Evolutionary conservation across 2,329 filamentous ascomycete genomes (phyloP).

Genomic region (Aspergillaceae sp.): DNA sequence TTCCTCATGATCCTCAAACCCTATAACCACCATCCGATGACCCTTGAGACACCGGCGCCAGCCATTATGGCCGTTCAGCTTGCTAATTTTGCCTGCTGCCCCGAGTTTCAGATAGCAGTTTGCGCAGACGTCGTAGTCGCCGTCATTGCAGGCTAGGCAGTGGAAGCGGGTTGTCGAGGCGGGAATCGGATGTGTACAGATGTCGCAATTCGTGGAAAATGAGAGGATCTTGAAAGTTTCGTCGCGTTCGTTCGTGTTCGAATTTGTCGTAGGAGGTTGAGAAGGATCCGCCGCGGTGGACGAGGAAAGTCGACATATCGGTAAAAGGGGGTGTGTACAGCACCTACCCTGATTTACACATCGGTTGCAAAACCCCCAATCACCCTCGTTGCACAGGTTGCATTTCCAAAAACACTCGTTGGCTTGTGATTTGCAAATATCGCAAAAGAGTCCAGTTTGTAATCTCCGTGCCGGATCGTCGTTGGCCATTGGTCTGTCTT

Average conservation of each 20-base stretch:
- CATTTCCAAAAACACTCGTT: conserved; percentile 90
- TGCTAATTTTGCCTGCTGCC: conserved; percentile 54
- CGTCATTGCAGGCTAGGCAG: conserved; percentile 65
- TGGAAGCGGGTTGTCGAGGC: conserved; percentile 65
- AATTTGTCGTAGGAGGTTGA: conserved; percentile 1
- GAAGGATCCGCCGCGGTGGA: conserved; percentile 6
- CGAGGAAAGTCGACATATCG: conserved; percentile 55
- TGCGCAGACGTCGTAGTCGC: conserved; percentile 82
- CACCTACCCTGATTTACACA: conserved; percentile 76
- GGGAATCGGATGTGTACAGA: conserved; percentile 65
- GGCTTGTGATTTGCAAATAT: conserved; percentile 61
- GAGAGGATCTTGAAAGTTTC: conserved; percentile 57
- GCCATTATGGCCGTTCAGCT: conserved; percentile 67
- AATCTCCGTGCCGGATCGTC: conserved; percentile 61
- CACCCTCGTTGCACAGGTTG: conserved; percentile 75
- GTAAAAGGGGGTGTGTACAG: conserved; percentile 74
- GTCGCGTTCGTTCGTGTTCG: neutral
- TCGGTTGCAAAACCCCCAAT: conserved; percentile 86
- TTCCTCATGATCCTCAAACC: conserved; percentile 60
- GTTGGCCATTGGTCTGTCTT: conserved; percentile 47
- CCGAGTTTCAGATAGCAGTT: conserved; percentile 66
- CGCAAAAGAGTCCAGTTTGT: conserved; percentile 77
- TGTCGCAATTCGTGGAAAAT: conserved; percentile 68
- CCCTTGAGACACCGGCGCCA: conserved; percentile 75
- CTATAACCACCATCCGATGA: conserved; percentile 76